These are phyloP conservation scores for Pistacia vera DNA, from an alignment of 345 rosid genomes.

Conservation along the genomic window DNA sequence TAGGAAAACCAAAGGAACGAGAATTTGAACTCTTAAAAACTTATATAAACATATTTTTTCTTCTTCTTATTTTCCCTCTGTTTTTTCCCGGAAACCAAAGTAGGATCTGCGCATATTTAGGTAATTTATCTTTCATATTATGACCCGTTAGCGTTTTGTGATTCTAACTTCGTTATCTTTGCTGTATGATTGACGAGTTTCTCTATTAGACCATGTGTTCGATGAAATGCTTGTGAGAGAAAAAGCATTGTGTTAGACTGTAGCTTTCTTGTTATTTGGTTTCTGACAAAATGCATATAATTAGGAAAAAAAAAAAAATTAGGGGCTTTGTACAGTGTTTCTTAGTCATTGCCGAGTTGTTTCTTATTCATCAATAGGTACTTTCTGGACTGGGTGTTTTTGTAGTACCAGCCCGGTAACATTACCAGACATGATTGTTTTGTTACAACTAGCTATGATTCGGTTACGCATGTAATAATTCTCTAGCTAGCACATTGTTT, in stretches of 20 bases:
- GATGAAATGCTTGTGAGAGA: conserved; percentile 2
- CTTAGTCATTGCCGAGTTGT: too few species aligned
- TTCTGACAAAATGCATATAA: neutral
- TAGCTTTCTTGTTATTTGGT: neutral
- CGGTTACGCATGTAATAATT: too few species aligned
- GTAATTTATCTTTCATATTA: neutral
- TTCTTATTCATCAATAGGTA: too few species aligned
- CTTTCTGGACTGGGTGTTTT: too few species aligned
- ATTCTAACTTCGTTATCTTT: neutral
- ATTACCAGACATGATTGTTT: too few species aligned
- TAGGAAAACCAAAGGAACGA: neutral
- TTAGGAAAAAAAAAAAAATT: neutral
- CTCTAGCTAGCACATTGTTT: too few species aligned
- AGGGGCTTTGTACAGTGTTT: neutral
- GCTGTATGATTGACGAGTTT: neutral
- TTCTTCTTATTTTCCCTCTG: neutral
- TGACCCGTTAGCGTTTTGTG: neutral
- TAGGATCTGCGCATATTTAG: neutral
- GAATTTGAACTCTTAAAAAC: too few species aligned
- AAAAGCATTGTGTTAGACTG: neutral
- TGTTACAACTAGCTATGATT: too few species aligned
- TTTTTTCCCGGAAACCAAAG: neutral
- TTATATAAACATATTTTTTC: too few species aligned
- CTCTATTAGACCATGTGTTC: neutral
- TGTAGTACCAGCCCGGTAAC: too few species aligned